These are phyloP conservation scores for Drechslerella coelobrocha DNA, from an alignment of 2,329 filamentous ascomycete species.

Conservation along the genomic window DNA sequence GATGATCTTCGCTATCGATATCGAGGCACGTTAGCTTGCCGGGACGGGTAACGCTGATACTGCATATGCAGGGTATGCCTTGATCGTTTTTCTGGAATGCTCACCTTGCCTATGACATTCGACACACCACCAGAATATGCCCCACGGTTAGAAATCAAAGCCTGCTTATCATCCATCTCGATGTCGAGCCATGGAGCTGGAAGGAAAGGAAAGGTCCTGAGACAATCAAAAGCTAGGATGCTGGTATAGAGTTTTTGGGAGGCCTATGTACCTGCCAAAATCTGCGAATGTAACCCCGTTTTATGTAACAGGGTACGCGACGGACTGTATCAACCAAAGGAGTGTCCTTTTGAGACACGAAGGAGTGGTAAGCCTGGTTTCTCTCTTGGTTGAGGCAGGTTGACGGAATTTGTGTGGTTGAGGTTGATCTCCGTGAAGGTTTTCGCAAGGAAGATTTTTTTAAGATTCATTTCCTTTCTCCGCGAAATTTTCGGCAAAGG, in stretches of 20 bases:
- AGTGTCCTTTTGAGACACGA: constrained; percentile 68
- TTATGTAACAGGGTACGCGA: constrained; percentile 50
- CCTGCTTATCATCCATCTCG: constrained; percentile 19
- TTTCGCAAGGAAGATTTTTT: constrained; percentile 35
- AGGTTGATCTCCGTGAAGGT: constrained; percentile 21
- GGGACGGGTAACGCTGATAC: constrained; percentile 36
- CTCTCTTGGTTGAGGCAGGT: constrained; percentile 21
- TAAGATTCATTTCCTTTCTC: constrained; percentile 12
- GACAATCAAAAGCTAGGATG: constrained; percentile 33
- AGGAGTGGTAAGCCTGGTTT: constrained; percentile 35
- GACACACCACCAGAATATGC: constrained; percentile 56
- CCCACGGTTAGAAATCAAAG: constrained; percentile 37
- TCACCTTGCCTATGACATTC: constrained; percentile 50
- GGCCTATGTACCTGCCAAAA: constrained; percentile 87
- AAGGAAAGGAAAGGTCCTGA: constrained; percentile 34
- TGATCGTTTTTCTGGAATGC: constrained; percentile 26
- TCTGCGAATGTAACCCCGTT: constrained; percentile 79
- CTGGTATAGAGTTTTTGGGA: constrained; percentile 39
- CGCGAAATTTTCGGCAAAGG: constrained; percentile 44
- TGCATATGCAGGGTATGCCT: constrained; percentile 36
- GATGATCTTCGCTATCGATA: constrained; percentile 79
- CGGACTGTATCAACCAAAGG: constrained; percentile 74
- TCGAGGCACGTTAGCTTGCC: constrained; percentile 42
- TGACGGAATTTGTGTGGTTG: constrained; percentile 7
- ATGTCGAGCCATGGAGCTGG: constrained; percentile 36